Base-by-base conservation (phyloP, 208 protist species). In the Vickermania spadyakhi region DNA sequence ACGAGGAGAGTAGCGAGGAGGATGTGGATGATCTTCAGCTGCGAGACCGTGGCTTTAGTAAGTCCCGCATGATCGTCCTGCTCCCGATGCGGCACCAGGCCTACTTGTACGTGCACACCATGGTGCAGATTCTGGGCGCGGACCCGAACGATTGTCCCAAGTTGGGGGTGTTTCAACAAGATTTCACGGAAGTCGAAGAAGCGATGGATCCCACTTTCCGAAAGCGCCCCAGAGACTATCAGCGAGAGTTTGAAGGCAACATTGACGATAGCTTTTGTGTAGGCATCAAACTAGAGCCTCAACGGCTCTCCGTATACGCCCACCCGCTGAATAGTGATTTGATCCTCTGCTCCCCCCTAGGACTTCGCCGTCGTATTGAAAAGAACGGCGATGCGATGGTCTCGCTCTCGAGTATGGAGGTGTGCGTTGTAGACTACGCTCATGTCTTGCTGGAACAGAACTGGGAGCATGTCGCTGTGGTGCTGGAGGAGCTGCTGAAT, bases 401-500 rank as follows among this genome's bases (percentile, higher is more conserved):
- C 5, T 84, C 81, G 2, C 77, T 99, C 11, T 88, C 95, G 4
- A 97, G 94, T 2, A 82, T 99, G 28, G 97, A 99, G 68, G 70
- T 99, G 11, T 84, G 94, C 28, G 65, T 98, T 5, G 45, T 98
- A 5, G 94, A 97, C 68, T 88, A 97, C 65, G 81, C 86, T 1
- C 93, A 99, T 42, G 85, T 96, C n/a, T 66, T 98, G n/a, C 70
- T 91, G 13, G 92, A 98, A 88, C 97, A 99, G 66, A 99, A 99
- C 70, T 98, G 96, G 95, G 82, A 97, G 55, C 94, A 98, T 62
- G 77, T 96, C 4, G 52, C 74, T 2, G 75, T 68, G 5, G 77
- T 88, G 61, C 52, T 96, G 52, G 69, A 72, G 49, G 36, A 45
- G 36, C 31, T 86, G 49, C 66, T 96, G 1, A 96, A 96, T 70